These are phyloP conservation scores for Scenedesmus sp. DNA, from an alignment of 163 green algal genomes.

Conservation along the genomic window DNA sequence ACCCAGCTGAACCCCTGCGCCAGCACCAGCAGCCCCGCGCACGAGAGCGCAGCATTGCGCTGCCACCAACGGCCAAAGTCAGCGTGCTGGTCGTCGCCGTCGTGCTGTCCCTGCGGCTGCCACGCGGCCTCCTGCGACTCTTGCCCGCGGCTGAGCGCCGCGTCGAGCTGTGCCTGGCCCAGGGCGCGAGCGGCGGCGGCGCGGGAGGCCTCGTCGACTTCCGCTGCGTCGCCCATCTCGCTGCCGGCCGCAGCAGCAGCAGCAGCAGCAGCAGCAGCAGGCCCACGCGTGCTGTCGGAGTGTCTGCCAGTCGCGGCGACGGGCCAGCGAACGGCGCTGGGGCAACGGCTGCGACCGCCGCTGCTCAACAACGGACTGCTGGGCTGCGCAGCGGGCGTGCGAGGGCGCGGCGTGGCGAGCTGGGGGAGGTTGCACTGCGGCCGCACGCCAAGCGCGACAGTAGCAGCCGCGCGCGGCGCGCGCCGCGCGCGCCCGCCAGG, in stretches of 20 bases:
- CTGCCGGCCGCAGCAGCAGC: background rate
- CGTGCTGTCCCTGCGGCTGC: conserved; percentile 3
- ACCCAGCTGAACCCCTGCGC: background rate
- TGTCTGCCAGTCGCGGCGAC: no score
- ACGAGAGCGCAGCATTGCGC: conserved; percentile 26
- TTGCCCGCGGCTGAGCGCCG: background rate
- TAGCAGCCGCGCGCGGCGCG: no score
- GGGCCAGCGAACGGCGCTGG: no score
- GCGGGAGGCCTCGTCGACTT: background rate
- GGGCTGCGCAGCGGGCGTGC: no score
- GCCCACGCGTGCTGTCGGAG: background rate
- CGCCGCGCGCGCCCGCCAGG: no score
- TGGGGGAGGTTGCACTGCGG: no score
- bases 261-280: background rate
- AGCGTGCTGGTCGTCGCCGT: conserved; percentile 13
- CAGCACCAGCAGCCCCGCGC: no score
- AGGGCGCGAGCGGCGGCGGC: background rate
- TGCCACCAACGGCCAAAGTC: no score
- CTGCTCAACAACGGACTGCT: no score
- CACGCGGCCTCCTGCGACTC: background rate
- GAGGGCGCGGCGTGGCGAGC: no score
- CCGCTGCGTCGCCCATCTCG: background rate
- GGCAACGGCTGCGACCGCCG: no score
- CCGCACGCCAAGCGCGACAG: no score
- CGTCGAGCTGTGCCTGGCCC: background rate